Evolutionary conservation across 176 grass and related monocot genomes (phyloP), one percentile per base, ranked within the genome.

Genomic region (Elaeis guineensis): DNA sequence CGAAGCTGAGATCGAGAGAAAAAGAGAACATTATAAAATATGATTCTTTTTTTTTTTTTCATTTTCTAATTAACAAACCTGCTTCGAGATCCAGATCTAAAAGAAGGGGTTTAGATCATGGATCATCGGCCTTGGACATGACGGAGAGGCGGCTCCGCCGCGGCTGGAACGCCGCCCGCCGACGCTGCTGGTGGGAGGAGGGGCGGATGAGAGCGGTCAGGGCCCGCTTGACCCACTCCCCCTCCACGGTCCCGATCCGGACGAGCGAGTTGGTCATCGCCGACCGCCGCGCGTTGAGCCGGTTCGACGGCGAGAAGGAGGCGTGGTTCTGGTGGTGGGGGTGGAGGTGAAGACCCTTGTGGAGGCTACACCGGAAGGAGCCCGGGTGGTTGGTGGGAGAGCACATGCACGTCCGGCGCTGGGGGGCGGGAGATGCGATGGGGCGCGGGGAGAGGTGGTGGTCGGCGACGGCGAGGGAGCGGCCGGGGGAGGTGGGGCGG

Each of bases 351-450:
- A 62, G 57, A 2, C 79, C 81, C 57, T 81, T 89, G 74, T 89
- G 86, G 25, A 65, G 74, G 70, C 81, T 81, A 58, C 86, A 89
- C 1, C 86, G 81, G 71, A 89, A 89, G 1, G 86, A 89, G 0
- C 86, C 86, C 0, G 81, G 86, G 54, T 89, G 86, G 16, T 56
- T 85, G 12, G 86, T 89, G 62, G 86, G 86, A 0, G 86, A 81
- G 77, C 86, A 89, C 66, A 81, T 78, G 74, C 86, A 89, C 11
- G 66, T 72, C 6, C 39, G 35, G 2, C 18, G 63, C 0, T 15
- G 18, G 18, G 39, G 17, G 18, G 62, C 9, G 1, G 48, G 5
- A 4, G 8, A 6, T 15, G n/a, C 4, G 51, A 49, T 6, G 19
- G 11, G 12, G 57, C 57, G 22, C 44, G 56, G 56, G 73, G 39